Percentiles rank a stretch among this genome's conserved stretches.
Conservation (phyloP, 2,329 filamentous ascomycete genomes). For the Xylariaceae sp. region DNA sequence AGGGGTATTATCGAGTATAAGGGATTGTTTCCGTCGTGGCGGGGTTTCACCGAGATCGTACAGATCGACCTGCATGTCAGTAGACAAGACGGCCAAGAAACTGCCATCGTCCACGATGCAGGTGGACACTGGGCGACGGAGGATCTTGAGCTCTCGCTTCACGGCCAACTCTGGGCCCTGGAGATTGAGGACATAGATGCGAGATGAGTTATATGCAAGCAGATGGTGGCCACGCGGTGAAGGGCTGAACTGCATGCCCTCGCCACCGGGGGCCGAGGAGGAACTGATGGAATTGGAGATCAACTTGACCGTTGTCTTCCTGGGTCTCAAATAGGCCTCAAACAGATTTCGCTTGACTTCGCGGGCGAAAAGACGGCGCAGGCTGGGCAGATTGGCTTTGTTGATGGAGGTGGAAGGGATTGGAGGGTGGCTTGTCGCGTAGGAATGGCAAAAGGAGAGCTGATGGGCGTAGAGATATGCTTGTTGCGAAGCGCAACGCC, state of each 20-base stretch:
- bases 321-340: slow-evolving; percentile 68
- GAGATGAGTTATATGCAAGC: slow-evolving; percentile 78
- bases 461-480: slow-evolving; percentile 61
- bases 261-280: slow-evolving; percentile 75
- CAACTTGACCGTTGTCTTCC: slow-evolving; percentile 68
- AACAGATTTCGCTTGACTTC: slow-evolving; percentile 76
- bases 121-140: slow-evolving; percentile 69
- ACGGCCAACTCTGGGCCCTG: slow-evolving; percentile 57
- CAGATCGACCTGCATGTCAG: slow-evolving; percentile 80
- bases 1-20: slow-evolving; percentile 74
- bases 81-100: slow-evolving; percentile 74
- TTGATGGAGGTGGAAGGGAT: slow-evolving; percentile 34
- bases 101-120: slow-evolving; percentile 77
- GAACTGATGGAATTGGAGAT: slow-evolving; percentile 82
- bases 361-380: slow-evolving; percentile 63
- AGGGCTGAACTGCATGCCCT: slow-evolving; percentile 79
- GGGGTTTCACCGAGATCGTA: slow-evolving; percentile 66
- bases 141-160: slow-evolving; percentile 73
- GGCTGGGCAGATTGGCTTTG: slow-evolving; percentile 50
- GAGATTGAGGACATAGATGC: slow-evolving; percentile 75
- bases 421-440: slow-evolving; percentile 45
- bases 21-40: slow-evolving; percentile 67
- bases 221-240: slow-evolving; percentile 72
- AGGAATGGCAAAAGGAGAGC: slow-evolving; percentile 58
- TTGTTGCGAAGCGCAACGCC: slow-evolving; percentile 61